A percentile compares a stretch with the other conserved stretches of the same genome.
phyloP scores from a whole-genome alignment of 805 yeast species.

The Saturnispora mendoncae region DNA sequence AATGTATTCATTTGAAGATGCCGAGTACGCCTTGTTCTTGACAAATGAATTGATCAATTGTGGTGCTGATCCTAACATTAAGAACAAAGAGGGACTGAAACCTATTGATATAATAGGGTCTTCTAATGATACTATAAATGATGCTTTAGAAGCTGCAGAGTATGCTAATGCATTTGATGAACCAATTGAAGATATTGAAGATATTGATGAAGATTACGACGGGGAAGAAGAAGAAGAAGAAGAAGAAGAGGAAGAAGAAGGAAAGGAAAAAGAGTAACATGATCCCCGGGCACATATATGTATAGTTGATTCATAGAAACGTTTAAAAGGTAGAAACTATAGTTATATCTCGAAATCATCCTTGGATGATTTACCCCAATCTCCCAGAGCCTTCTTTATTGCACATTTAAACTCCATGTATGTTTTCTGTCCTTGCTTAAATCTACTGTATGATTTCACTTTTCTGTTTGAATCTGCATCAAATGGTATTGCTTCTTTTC shows the following conservation, averaged over 20 bases:
- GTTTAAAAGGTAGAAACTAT: not conserved
- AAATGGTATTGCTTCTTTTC: not conserved
- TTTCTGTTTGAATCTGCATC: not conserved
- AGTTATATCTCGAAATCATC: constrained; percentile 13
- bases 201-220: constrained; percentile 31
- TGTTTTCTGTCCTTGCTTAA: constrained; percentile 11
- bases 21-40: constrained; percentile 74
- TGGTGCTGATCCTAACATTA: constrained; percentile 71
- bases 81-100: constrained; percentile 54
- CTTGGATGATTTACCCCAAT: constrained; percentile 11
- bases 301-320: too few relatives aligned
- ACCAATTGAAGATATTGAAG: constrained; percentile 30
- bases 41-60: constrained; percentile 81
- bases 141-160: constrained; percentile 74
- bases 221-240: constrained; percentile 20
- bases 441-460: constrained; percentile 10
- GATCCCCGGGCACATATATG: too few relatives aligned
- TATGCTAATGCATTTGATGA: constrained; percentile 45
- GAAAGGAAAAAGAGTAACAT: too few relatives aligned
- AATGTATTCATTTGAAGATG: constrained; percentile 64
- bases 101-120: constrained; percentile 59
- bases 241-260: constrained; percentile 5
- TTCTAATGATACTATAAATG: constrained; percentile 47
- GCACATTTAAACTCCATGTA: constrained; percentile 6
- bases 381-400: constrained; percentile 10